Evolutionary conservation across 164 flowering plant genomes (phyloP).

Genomic region (Stephania cephalantha): DNA sequence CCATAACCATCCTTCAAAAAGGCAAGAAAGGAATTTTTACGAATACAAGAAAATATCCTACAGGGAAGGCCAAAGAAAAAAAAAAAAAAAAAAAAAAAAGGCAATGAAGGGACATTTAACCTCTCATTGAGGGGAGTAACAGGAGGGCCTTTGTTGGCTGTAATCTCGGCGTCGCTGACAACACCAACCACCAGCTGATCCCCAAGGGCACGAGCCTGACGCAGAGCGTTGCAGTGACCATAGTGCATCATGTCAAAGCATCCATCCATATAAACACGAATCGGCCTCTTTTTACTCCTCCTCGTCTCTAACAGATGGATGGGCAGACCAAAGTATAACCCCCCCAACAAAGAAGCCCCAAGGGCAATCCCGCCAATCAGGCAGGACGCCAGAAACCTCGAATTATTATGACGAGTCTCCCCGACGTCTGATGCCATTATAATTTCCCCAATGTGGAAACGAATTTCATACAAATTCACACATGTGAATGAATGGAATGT

Average conservation of each 20-base stretch:
- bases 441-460: no score
- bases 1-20: conserved; percentile 77
- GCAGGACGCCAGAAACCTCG: conserved; percentile 36
- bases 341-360: conserved; percentile 47
- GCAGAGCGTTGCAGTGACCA: conserved; percentile 93
- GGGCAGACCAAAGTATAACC: conserved; percentile 24
- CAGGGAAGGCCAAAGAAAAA: no score
- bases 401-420: conserved; percentile 15
- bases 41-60: no score
- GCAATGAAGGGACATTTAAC: conserved; percentile 17
- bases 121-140: conserved; percentile 88
- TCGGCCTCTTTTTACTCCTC: conserved; percentile 41
- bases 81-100: no score
- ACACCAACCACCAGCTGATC: conserved; percentile 91
- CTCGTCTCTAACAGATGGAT: conserved; percentile 3
- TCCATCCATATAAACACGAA: conserved; percentile 98
- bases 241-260: conserved; percentile 99
- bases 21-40: neutral
- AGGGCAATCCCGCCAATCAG: conserved; percentile 46
- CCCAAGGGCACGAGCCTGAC: conserved; percentile 94
- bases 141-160: conserved; percentile 91
- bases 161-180: conserved; percentile 90
- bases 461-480: neutral
- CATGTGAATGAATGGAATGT: no score
- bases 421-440: conserved; percentile 32